Evolutionary conservation across 2,329 filamentous ascomycete genomes (phyloP), one percentile per base, ranked within the genome.

Genomic region (Fusarium heterosporum): DNA sequence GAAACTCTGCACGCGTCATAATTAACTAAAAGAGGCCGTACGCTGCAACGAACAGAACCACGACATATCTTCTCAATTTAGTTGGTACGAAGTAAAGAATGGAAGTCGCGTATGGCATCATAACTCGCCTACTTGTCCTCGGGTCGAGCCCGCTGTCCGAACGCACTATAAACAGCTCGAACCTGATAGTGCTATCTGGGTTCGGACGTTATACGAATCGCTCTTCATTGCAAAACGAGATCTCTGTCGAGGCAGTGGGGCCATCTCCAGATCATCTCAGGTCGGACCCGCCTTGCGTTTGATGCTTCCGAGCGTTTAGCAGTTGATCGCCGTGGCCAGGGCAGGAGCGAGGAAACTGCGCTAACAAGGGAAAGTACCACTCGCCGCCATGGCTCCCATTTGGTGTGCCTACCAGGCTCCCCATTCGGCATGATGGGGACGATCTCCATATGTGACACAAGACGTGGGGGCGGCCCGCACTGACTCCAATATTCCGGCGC

Each of bases 391-490:
- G 25, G 47, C 34, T 50, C 47, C 47, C n/a, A 40, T 14, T 19
- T 39, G n/a, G 34, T 50, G 47, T 50, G 47, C 25, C 17, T 40
- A 7, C 47, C 34, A 39, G 47, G 22, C 43, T 46, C 36, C 36
- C 34, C 25, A 50, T 29, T 50, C 47, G 34, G 34, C 34, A 50
- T 40, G 25, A 39, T 50, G 47, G 47, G 47, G 36, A 39, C 39
- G 47, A 50, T 50, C 47, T 11, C 14, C 14, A 40, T 29, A 17
- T n/a, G 46, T 36, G n/a, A 36, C 46, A 28, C 32, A 22, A 25
- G 46, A 49, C 11, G 36, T 50, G 32, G 47, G 46, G 47, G 34
- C 47, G 47, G 47, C 11, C 36, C 47, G 47, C 47, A 30, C 19
- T 39, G 34, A 40, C 16, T 13, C n/a, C 25, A 50, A 50, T 7